Evolutionary conservation across 2,329 filamentous ascomycete species (phyloP), one percentile per base, ranked within the genome.

Genomic region (Stenocarpella maydis): DNA sequence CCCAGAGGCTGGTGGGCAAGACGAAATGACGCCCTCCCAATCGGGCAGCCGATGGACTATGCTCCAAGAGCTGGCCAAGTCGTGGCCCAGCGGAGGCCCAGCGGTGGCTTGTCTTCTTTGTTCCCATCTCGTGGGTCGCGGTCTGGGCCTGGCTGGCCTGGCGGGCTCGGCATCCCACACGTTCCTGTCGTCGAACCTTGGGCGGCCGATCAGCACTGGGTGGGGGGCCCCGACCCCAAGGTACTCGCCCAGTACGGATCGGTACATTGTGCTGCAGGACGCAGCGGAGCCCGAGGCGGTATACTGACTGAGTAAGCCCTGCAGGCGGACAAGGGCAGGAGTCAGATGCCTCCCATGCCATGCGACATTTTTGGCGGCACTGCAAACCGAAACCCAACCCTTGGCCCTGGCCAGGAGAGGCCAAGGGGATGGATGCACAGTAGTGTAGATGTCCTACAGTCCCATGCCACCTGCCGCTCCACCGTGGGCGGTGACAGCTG

Each of bases 301-400:
- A 54, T 41, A 21, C 24, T 67, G 65, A 21, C 24, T 67, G 65
- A 67, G 65, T 67, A 67, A 67, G 65, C 65, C 65, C n/a, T 67
- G 52, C 52, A 58, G n/a, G 41, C 41, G 45, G 65, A 41, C 58
- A 63, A 63, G 41, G n/a, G 15, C 17, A 21, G 52, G 49, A 39
- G 28, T 26, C 64, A 66, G 47, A 45, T 55, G 28, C 49, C 34
- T 54, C 49, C 49, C 63, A 66, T 43, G 12, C 39, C 55, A 61
- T 61, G 55, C 55, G 43, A 47, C 55, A 61, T 21, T 61, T 61
- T n/a, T n/a, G n/a, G 55, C 55, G 55, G 55, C 39, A 34, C 55
- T 47, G 41, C 55, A 61, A 47, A 47, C 47, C 55, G 55, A 61
- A 61, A 61, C 55, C n/a, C 55, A 21, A 21, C 14, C 12, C 55